Base-by-base conservation (phyloP, 768 basidiomycete species). In the Rubroboletus satanas region DNA sequence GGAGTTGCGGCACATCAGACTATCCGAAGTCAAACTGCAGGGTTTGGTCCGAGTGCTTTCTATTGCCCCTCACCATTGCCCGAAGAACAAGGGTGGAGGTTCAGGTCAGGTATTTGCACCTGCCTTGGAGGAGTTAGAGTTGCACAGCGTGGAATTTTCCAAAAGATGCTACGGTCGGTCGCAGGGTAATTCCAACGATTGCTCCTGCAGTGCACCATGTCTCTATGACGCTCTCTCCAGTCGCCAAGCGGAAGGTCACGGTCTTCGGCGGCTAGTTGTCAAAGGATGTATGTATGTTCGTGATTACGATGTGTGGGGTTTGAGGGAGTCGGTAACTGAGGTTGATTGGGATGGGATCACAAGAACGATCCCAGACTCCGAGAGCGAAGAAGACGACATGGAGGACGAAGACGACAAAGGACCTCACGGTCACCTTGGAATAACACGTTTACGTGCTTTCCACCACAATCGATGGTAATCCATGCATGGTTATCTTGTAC, bases 281-380 rank as follows among this genome's bases (percentile, higher is more conserved):
- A 32, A 2, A 32, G 46, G 49, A 4, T 66, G 66, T n/a, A 41
- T 46, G 45, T 52, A 56, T 18, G 31, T 66, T 15, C 37, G 8
- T 23, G 47, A 38, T 10, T 6, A 41, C 15, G 54, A 53, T 9
- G 49, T 58, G 10, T 46, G 36, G 26, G 33, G 3, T 1, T 41
- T 66, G 39, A 50, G 33, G 41, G 42, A 21, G 14, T 52, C 35
- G 9, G 62, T 60, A 29, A 18, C 32, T 39, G 45, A 60, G 11
- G 52, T 66, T 37, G 9, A 52, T 17, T 69, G 65, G 65, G 62
- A 69, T 36, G 49, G 54, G 18, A 7, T 58, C 38, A 51, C 41
- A 26, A 52, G 48, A 41, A 33, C 31, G 15, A 31, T 17, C 3
- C 39, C 45, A 29, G 42, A 31, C 5, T 31, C 31, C 4, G 56